Conservation (phyloP, 139 green algal genomes). For the Tetradesmus obliquus region DNA sequence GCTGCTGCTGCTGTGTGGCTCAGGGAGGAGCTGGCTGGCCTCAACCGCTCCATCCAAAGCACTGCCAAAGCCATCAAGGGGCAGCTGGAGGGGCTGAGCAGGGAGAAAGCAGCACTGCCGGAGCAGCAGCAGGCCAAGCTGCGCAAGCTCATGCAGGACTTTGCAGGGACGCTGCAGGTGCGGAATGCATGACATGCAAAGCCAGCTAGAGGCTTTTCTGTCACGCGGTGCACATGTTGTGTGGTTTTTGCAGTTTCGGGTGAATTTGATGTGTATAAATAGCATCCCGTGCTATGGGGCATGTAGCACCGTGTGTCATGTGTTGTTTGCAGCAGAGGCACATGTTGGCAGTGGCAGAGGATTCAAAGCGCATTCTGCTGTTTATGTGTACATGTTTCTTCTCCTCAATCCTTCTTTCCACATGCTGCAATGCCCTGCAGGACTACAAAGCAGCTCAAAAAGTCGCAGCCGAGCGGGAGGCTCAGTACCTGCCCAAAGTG, state of each 20-base stretch:
- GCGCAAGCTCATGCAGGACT: slow-evolving; percentile 66
- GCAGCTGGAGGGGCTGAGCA: slow-evolving; percentile 43
- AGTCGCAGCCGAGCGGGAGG: slow-evolving; percentile 71
- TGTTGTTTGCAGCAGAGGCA: not conserved
- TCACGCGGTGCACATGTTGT: not conserved
- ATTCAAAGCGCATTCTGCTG: no score
- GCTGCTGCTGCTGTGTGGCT: not conserved
- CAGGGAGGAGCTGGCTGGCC: slow-evolving; percentile 41
- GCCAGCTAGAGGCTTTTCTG: not conserved
- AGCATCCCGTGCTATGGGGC: no score
- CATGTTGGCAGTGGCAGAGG: not conserved
- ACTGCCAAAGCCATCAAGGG: slow-evolving; percentile 63
- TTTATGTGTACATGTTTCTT: not conserved
- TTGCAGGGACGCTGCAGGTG: slow-evolving; percentile 62
- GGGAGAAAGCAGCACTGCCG: not conserved
- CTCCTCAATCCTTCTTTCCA: not conserved
- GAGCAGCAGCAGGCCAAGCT: slow-evolving; percentile 41
- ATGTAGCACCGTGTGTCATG: no score
- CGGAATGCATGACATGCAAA: not conserved
- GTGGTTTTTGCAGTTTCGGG: not conserved
- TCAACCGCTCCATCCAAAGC: slow-evolving; percentile 16
- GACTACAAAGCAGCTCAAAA: slow-evolving; percentile 77
- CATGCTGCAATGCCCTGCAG: slow-evolving; percentile 44
- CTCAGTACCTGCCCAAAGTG: slow-evolving; percentile 67
- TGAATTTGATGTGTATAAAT: not conserved